Conservation (phyloP, 768 basidiomycete species). For the Lentinula sp. region DNA sequence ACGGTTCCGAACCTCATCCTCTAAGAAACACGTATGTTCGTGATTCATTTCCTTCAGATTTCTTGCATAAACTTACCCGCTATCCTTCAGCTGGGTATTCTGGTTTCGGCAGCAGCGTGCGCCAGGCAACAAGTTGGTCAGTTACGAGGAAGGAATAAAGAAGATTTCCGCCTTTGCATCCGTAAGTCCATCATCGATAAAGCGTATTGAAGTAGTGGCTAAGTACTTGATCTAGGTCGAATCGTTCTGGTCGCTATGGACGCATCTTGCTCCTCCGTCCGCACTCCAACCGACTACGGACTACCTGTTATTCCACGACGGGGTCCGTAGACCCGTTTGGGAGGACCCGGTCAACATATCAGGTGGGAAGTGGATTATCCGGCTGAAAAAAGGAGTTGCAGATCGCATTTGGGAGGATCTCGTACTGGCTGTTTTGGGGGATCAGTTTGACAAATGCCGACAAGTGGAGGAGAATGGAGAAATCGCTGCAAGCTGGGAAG, state of each 20-base stretch:
- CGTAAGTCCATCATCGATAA: conserved; percentile 27
- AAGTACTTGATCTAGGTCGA: conserved; percentile 56
- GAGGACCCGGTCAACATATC: conserved; percentile 85
- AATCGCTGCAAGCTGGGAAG: conserved; percentile 27
- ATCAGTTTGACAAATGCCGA: conserved; percentile 76
- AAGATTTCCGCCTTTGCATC: conserved; percentile 87
- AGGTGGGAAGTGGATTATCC: conserved; percentile 95
- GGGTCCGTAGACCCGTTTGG: conserved; percentile 88
- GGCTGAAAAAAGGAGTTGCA: conserved; percentile 84
- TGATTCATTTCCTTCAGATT: conserved; percentile 22
- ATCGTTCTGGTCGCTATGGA: conserved; percentile 93
- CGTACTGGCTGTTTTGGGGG: conserved; percentile 81
- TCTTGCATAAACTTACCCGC: conserved; percentile 11
- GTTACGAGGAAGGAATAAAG: conserved; percentile 94
- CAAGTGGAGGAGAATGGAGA: conserved; percentile 26
- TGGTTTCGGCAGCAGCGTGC: conserved; percentile 90
- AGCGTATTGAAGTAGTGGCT: background rate
- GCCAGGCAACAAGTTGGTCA: conserved; percentile 84
- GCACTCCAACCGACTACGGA: conserved; percentile 85
- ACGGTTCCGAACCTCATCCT: conserved; percentile 48
- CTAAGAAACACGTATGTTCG: conserved; percentile 87
- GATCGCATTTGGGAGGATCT: conserved; percentile 92
- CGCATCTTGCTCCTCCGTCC: conserved; percentile 84
- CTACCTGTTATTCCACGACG: conserved; percentile 86
- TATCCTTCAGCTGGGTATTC: conserved; percentile 68